These are phyloP conservation scores for Fusarium subtropicale DNA, from an alignment of 2,329 filamentous ascomycete genomes.

Conservation along the genomic window DNA sequence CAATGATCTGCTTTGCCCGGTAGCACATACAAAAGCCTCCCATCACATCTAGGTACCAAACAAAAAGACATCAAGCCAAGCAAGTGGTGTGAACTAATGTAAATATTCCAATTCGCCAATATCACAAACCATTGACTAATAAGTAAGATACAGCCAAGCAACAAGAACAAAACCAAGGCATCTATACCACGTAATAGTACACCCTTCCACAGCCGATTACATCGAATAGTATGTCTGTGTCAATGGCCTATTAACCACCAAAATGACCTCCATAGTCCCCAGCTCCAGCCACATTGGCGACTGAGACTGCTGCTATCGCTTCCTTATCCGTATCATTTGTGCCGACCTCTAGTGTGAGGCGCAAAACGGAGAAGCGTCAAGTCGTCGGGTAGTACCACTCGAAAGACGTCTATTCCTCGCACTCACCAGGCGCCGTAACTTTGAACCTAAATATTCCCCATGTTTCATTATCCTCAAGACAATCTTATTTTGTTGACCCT, in stretches of 20 bases:
- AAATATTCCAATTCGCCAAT: slow-evolving; percentile 35
- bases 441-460: slow-evolving; percentile 32
- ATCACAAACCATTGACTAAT: slow-evolving; percentile 20
- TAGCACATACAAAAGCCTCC: not conserved
- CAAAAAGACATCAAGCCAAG: not conserved
- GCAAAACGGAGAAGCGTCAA: not conserved
- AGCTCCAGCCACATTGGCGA: not conserved
- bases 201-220: slow-evolving; percentile 26
- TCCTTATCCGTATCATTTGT: not conserved
- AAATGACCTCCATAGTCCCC: not conserved
- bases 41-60: not conserved
- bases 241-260: slow-evolving; percentile 9
- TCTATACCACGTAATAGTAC: slow-evolving; percentile 39
- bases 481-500: slow-evolving; percentile 1
- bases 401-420: slow-evolving; percentile 23
- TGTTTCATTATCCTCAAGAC: slow-evolving; percentile 19
- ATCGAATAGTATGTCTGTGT: slow-evolving; percentile 10
- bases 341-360: not conserved
- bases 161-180: slow-evolving; percentile 31
- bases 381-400: slow-evolving; percentile 11
- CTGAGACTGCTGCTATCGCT: not conserved
- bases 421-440: slow-evolving; percentile 40
- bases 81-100: slow-evolving; percentile 1
- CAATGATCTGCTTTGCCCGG: too few species aligned
- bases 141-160: slow-evolving; percentile 17